phyloP scores from a whole-genome alignment of 257 asterid genomes.

The Perilla frutescens region DNA sequence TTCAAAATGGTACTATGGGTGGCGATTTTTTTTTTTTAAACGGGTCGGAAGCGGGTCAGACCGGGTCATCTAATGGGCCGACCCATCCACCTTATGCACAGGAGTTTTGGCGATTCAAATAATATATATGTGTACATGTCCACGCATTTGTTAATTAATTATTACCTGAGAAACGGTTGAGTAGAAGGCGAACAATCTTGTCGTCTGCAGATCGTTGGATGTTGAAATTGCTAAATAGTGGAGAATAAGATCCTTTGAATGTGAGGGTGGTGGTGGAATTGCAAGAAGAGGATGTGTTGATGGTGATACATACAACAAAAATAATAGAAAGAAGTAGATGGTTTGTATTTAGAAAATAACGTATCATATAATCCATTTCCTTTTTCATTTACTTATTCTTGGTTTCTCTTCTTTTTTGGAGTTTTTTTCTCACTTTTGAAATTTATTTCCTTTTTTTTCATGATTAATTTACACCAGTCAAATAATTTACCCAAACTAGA shows the following conservation, averaged over 20 bases:
- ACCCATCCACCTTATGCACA: too few species aligned
- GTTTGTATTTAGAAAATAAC: slow-evolving; percentile 21
- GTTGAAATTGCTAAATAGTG: slow-evolving; percentile 86
- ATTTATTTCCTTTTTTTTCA: slow-evolving; percentile 10
- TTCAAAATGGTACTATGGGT: too few species aligned
- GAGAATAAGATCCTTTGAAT: slow-evolving; percentile 57
- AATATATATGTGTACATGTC: too few species aligned
- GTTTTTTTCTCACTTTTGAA: slow-evolving; percentile 28
- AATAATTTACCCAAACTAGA: neutral
- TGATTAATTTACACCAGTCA: slow-evolving; percentile 20
- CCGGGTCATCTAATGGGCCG: too few species aligned
- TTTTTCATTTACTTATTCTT: neutral
- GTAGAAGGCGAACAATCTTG: slow-evolving; percentile 66
- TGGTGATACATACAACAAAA: slow-evolving; percentile 9
- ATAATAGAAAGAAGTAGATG: slow-evolving; percentile 15
- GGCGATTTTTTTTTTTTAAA: too few species aligned
- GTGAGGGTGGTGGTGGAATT: slow-evolving; percentile 57
- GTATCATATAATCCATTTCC: slow-evolving; percentile 36
- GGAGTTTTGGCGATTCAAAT: too few species aligned
- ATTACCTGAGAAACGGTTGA: slow-evolving; percentile 75
- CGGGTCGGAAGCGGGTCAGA: too few species aligned
- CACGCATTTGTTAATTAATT: too few species aligned
- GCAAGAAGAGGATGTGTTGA: slow-evolving; percentile 32
- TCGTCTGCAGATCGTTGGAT: slow-evolving; percentile 68
- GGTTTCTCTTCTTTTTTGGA: neutral